Conservation (phyloP, 495 filamentous ascomycete species). For the Xylaria telfairii region DNA sequence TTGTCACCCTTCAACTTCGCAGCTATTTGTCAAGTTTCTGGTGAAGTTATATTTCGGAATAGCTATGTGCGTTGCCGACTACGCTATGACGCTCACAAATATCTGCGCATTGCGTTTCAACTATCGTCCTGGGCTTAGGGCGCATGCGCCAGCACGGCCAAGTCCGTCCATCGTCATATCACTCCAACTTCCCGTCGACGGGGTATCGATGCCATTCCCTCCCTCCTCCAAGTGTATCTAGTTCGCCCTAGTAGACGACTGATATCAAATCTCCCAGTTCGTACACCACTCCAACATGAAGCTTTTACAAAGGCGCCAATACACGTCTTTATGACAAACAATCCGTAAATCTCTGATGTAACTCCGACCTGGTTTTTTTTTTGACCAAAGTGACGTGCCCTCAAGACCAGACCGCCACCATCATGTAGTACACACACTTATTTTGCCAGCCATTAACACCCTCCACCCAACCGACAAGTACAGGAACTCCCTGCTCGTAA, state of each 20-base stretch:
- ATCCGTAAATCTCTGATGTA: slow-evolving; percentile 15
- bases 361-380: slow-evolving; percentile 1
- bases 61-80: neutral
- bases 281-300: neutral
- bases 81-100: slow-evolving; percentile 17
- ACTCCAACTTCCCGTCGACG: slow-evolving; percentile 4
- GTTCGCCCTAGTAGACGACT: slow-evolving; percentile 11
- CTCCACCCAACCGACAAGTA: neutral
- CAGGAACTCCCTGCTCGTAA: slow-evolving; percentile 7
- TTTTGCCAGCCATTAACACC: slow-evolving; percentile 10
- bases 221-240: neutral
- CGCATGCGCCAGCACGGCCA: neutral
- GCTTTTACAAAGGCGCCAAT: slow-evolving; percentile 1
- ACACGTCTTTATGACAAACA: neutral
- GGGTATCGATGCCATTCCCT: neutral
- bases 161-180: slow-evolving; percentile 7
- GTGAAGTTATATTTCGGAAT: neutral
- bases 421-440: slow-evolving; percentile 11
- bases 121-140: neutral
- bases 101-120: slow-evolving; percentile 21
- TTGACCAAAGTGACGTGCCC: slow-evolving; percentile 4
- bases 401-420: neutral
- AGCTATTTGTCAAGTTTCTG: slow-evolving; percentile 13
- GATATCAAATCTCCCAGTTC: neutral
- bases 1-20: neutral